These are phyloP conservation scores for Calonectria honghensis DNA, from an alignment of 2,329 filamentous ascomycete genomes.

Conservation along the genomic window DNA sequence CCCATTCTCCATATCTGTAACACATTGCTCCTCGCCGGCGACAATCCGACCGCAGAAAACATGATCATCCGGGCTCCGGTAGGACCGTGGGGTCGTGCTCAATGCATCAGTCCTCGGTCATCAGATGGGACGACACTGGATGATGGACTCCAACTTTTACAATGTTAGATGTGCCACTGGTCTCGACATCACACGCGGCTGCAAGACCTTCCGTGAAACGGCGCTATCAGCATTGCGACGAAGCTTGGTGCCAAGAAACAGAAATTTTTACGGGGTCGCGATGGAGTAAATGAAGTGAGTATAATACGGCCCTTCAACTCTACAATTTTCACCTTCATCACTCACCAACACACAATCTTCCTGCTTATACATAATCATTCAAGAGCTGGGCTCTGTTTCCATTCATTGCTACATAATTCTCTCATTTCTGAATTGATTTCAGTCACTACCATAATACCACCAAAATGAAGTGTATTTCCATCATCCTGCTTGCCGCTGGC, in stretches of 20 bases:
- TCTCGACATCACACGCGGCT: constrained; percentile 3
- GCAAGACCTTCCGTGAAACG: constrained; percentile 14
- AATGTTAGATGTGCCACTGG: background rate
- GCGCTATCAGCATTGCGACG: background rate
- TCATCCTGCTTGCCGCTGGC: background rate
- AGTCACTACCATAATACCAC: constrained; percentile 29
- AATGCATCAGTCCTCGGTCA: background rate
- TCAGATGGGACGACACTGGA: constrained; percentile 5
- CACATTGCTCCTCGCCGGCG: background rate
- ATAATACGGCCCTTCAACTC: constrained; percentile 2
- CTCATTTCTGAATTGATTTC: constrained; percentile 26
- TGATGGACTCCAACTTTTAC: background rate
- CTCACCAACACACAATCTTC: background rate
- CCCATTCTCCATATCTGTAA: background rate
- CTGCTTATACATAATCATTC: background rate
- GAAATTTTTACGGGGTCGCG: too few relatives aligned
- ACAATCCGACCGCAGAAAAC: constrained; percentile 2
- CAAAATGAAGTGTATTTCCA: constrained; percentile 19
- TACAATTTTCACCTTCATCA: too few relatives aligned
- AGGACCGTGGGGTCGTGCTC: background rate
- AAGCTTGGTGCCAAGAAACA: background rate
- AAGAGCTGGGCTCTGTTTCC: constrained; percentile 25
- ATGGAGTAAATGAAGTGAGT: background rate
- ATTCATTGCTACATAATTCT: constrained; percentile 2
- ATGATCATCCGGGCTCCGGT: background rate